These are phyloP conservation scores for Solanum pinnatisectum DNA, from an alignment of 257 asterid species.

Conservation along the genomic window DNA sequence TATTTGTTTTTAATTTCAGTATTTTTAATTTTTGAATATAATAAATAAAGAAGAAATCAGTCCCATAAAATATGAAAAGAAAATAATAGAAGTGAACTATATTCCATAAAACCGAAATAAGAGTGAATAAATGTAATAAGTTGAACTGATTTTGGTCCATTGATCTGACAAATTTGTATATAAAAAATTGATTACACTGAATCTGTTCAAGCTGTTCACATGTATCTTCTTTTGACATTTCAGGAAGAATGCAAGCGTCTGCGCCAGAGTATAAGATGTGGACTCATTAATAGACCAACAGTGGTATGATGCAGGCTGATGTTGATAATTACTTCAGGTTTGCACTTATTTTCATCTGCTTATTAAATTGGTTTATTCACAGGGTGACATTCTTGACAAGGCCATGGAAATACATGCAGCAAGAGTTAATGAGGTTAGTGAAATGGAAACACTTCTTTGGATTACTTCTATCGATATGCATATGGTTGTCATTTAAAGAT, in stretches of 20 bases:
- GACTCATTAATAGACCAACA: slow-evolving; percentile 74
- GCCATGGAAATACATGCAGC: slow-evolving; percentile 82
- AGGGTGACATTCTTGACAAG: slow-evolving; percentile 99
- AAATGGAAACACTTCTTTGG: background rate
- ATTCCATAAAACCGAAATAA: background rate
- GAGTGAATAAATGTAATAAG: background rate
- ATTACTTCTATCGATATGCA: background rate
- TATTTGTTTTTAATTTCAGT: background rate
- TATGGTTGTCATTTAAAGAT: background rate
- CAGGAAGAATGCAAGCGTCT: slow-evolving; percentile 99
- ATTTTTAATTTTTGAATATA: background rate
- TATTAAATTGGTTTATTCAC: slow-evolving; percentile 15
- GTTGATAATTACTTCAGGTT: background rate
- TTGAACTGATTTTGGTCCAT: background rate
- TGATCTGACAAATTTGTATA: background rate
- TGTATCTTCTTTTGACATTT: slow-evolving; percentile 1
- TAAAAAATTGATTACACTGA: background rate
- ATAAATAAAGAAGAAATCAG: background rate
- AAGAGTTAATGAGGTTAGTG: slow-evolving; percentile 88
- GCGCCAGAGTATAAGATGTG: slow-evolving; percentile 96
- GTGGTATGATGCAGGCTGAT: slow-evolving; percentile 48
- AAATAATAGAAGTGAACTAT: background rate
- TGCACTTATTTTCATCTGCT: background rate
- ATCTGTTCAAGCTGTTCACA: slow-evolving; percentile 1
- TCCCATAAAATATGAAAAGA: background rate